Evolutionary conservation across 2,329 filamentous ascomycete species (phyloP), one percentile per base, ranked within the genome.

Genomic region (Aspergillus sp.): DNA sequence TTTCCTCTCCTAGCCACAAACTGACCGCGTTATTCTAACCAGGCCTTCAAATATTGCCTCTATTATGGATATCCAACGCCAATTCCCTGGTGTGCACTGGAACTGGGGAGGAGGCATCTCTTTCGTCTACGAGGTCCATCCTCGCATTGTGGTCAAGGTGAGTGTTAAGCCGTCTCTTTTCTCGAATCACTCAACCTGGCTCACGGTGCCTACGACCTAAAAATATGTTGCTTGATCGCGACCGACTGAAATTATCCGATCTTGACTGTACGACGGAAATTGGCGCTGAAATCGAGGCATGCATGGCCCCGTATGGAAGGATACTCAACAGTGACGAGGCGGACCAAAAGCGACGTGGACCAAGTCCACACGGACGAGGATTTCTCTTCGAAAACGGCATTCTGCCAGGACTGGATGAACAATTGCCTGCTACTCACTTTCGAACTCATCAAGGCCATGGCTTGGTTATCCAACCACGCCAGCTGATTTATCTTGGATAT

Each of bases 91-190:
- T 28, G 40, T 46, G 5, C 41, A 45, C 27, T 49, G 44, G 43
- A 35, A 49, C 28, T 43, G 41, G 35, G 6, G 13, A 12, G 44
- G 42, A 37, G 42, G 30, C 16, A 46, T 46, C 27, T 47, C 39
- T 5, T 44, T 39, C 14, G 39, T 49, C n/a, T 49, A 51, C 31
- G 41, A 49, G 30, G 41, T 49, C 22, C 35, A 49, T 31, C 46
- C 42, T 36, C 34, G 24, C 33, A 49, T 52, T 15, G 43, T 49
- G 24, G 47, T 50, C 39, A 52, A 52, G 26, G 41, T 47, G n/a
- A n/a, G n/a, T n/a, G 43, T 26, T 38, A 37, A 22, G 44, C 37
- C 25, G 41, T 45, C 24, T 38, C 44, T 35, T 48, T 45, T 24
- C 36, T 51, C 16, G 46, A 48, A 34, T 43, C 40, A 3, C 38